Percentiles rank a stretch among this genome's conserved stretches.
phyloP scores from a whole-genome alignment of 371 early-diverging fungal species.

The Choanephora cucurbitarum region DNA sequence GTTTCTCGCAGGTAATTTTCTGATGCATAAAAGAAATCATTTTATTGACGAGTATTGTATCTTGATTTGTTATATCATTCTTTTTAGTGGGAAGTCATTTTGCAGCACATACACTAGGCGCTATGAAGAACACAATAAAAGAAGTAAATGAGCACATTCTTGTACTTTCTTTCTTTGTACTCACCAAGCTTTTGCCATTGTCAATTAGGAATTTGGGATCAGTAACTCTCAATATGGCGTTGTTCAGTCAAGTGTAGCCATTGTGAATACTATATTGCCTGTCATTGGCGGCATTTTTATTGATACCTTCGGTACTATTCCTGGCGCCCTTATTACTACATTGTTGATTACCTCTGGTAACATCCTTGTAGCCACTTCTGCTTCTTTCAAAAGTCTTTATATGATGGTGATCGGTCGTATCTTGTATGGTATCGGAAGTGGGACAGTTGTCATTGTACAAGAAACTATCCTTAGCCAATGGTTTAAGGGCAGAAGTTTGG shows the following conservation, averaged over 20 bases:
- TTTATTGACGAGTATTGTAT: too few relatives aligned
- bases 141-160: constrained; percentile 45
- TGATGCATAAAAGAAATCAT: too few relatives aligned
- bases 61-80: constrained; percentile 4
- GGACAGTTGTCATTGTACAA: constrained; percentile 71
- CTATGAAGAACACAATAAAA: constrained; percentile 70
- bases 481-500: constrained; percentile 69
- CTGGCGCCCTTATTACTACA: constrained; percentile 69
- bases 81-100: constrained; percentile 71
- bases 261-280: constrained; percentile 75
- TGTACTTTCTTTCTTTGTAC: too few relatives aligned
- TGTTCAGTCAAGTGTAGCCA: constrained; percentile 69
- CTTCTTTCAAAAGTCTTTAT: constrained; percentile 50
- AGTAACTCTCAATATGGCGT: constrained; percentile 73
- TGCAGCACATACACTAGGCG: constrained; percentile 74
- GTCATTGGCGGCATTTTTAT: constrained; percentile 72
- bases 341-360: constrained; percentile 63
- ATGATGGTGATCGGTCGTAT: constrained; percentile 69
- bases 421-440: constrained; percentile 74
- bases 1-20: constrained; percentile 60
- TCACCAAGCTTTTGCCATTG: too few relatives aligned
- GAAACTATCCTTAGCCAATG: constrained; percentile 75
- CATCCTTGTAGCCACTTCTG: constrained; percentile 63
- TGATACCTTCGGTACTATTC: constrained; percentile 70
- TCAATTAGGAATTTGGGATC: constrained; percentile 65